Evolutionary conservation across 352 stramenopile genomes (phyloP).

Genomic region (Aphanomyces cochlioides): DNA sequence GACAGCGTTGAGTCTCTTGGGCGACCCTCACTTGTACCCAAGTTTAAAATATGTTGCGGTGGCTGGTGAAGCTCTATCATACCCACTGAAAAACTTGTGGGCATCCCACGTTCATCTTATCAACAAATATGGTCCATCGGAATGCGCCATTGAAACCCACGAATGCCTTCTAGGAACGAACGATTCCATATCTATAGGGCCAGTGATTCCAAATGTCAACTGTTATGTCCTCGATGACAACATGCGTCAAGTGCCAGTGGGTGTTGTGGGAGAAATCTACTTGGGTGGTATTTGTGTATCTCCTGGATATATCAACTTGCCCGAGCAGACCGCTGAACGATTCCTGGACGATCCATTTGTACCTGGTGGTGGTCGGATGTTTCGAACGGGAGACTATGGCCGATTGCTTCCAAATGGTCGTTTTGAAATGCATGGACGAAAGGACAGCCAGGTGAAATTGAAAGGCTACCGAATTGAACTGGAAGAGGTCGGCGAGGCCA

Average conservation of each 20-base stretch:
- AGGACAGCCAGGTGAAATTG: constrained; percentile 96
- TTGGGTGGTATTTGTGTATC: constrained; percentile 81
- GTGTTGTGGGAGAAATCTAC: constrained; percentile 76
- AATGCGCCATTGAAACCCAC: neutral
- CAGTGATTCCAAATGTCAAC: constrained; percentile 64
- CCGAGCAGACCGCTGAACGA: constrained; percentile 70
- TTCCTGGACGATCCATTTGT: constrained; percentile 54
- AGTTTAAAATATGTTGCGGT: constrained; percentile 5
- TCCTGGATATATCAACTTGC: constrained; percentile 78
- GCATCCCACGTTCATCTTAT: neutral
- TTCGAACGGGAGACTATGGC: constrained; percentile 89
- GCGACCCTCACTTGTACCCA: no score
- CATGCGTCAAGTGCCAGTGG: constrained; percentile 55
- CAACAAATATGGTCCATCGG: neutral
- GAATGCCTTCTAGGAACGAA: neutral
- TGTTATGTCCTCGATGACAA: constrained; percentile 75
- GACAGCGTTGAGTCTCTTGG: neutral
- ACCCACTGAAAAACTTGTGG: neutral
- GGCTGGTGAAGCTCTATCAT: neutral
- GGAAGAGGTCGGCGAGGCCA: constrained; percentile 85
- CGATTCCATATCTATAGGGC: constrained; percentile 47
- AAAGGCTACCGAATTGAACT: constrained; percentile 93
- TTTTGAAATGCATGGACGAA: constrained; percentile 90
- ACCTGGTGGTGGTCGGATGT: constrained; percentile 73
- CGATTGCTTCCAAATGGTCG: constrained; percentile 87